phyloP scores from a whole-genome alignment of 169 alveolate genomes.

The Miamiensis avidus region DNA sequence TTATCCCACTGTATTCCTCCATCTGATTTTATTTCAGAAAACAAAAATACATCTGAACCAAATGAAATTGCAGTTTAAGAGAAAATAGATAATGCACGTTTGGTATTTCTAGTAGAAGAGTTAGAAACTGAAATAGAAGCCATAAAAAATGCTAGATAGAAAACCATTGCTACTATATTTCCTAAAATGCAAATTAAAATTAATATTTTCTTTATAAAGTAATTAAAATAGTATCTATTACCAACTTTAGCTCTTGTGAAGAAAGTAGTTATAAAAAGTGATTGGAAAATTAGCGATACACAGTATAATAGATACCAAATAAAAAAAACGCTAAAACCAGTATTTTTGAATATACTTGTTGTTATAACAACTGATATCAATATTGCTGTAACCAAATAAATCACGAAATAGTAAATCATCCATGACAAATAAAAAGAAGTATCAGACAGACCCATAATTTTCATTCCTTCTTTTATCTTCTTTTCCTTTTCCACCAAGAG shows the following conservation, averaged over 20 bases:
- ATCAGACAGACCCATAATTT: constrained; percentile 85
- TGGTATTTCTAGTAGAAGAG: neutral
- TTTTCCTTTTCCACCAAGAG: constrained; percentile 81
- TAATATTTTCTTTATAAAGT: no score
- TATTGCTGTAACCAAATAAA: constrained; percentile 52
- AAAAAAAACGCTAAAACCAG: constrained; percentile 18
- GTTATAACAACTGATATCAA: neutral
- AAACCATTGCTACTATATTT: no score
- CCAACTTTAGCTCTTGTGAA: constrained; percentile 32
- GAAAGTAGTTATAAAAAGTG: constrained; percentile 23
- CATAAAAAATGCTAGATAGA: constrained; percentile 8
- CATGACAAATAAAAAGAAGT: constrained; percentile 74
- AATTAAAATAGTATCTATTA: no score
- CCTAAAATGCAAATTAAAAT: no score
- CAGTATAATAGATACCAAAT: constrained; percentile 25
- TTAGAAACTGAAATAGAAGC: neutral
- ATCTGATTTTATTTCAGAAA: constrained; percentile 17
- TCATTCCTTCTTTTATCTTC: constrained; percentile 82
- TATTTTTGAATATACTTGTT: constrained; percentile 14
- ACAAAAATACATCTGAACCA: constrained; percentile 9
- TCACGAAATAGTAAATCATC: constrained; percentile 61
- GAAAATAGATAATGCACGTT: constrained; percentile 9
- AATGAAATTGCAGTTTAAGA: constrained; percentile 15
- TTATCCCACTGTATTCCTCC: neutral
- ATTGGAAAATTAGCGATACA: constrained; percentile 8